These are phyloP conservation scores for Nigrospora osmanthi DNA, from an alignment of 2,329 filamentous ascomycete genomes.

Conservation along the genomic window DNA sequence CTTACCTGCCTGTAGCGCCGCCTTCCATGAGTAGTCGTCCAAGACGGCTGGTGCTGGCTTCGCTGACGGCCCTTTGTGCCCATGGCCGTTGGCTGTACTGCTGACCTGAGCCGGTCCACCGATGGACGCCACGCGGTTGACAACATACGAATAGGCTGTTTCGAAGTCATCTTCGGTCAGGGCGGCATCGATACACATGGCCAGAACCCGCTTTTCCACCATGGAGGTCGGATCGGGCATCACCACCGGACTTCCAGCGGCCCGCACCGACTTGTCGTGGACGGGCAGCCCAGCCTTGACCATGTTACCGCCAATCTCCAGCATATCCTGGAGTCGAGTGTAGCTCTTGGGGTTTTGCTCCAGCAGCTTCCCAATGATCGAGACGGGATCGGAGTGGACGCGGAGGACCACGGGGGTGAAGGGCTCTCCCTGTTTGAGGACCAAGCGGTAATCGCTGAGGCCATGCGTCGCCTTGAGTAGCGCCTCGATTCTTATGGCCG, in stretches of 20 bases:
- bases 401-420: slow-evolving; percentile 73
- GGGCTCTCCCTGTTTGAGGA: slow-evolving; percentile 70
- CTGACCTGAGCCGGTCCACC: slow-evolving; percentile 5
- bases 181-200: slow-evolving; percentile 75
- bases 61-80: slow-evolving; percentile 12
- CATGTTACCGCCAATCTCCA: slow-evolving; percentile 62
- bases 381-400: slow-evolving; percentile 68
- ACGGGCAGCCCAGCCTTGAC: slow-evolving; percentile 48
- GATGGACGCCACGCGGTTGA: slow-evolving; percentile 53
- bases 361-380: slow-evolving; percentile 63
- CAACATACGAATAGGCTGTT: slow-evolving; percentile 77
- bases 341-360: slow-evolving; percentile 71
- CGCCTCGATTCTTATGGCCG: slow-evolving; percentile 48
- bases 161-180: slow-evolving; percentile 75
- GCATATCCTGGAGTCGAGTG: slow-evolving; percentile 64
- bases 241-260: neutral
- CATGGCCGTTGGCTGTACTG: slow-evolving; percentile 12
- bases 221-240: slow-evolving; percentile 14
- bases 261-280: slow-evolving; percentile 14
- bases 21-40: slow-evolving; percentile 71
- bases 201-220: slow-evolving; percentile 61
- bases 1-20: slow-evolving; percentile 70
- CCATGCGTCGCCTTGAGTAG: slow-evolving; percentile 67
- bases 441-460: slow-evolving; percentile 68
- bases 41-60: slow-evolving; percentile 13